Percentiles rank a stretch among this genome's conserved stretches.
phyloP scores from a whole-genome alignment of 768 basidiomycete genomes.

The Suillus clintonianus region DNA sequence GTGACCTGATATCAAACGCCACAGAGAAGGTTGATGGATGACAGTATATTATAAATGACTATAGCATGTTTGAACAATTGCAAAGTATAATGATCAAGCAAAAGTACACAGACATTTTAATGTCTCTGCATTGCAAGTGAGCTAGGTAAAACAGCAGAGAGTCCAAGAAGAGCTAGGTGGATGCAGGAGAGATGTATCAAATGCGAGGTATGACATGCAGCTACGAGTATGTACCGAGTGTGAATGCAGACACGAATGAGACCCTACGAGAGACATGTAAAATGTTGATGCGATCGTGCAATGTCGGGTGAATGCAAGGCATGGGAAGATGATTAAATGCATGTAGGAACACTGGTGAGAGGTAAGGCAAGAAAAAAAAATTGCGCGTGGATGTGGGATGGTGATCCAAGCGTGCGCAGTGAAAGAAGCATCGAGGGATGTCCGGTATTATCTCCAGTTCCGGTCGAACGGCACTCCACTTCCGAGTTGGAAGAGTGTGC shows the following conservation, averaged over 20 bases:
- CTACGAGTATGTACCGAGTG: slow-evolving; percentile 11
- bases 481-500: slow-evolving; percentile 51
- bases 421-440: background rate
- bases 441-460: slow-evolving; percentile 26
- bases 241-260: slow-evolving; percentile 8
- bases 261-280: slow-evolving; percentile 17
- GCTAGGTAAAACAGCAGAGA: slow-evolving; percentile 11
- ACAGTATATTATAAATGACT: slow-evolving; percentile 2
- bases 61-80: background rate
- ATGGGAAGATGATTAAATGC: slow-evolving; percentile 19
- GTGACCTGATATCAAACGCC: background rate
- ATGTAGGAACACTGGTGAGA: slow-evolving; percentile 20
- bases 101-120: slow-evolving; percentile 2
- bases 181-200: slow-evolving; percentile 7
- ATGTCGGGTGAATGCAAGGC: slow-evolving; percentile 16
- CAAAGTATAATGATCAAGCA: background rate
- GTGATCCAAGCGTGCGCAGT: background rate
- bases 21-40: background rate
- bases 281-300: slow-evolving; percentile 16
- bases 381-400: slow-evolving; percentile 10
- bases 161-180: slow-evolving; percentile 17
- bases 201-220: slow-evolving; percentile 28
- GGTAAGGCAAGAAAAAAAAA: slow-evolving; percentile 14
- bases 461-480: slow-evolving; percentile 38
- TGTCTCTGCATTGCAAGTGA: slow-evolving; percentile 5